Evolutionary conservation across 139 green algal species (phyloP).

Genomic region (Coelastrella sp.): DNA sequence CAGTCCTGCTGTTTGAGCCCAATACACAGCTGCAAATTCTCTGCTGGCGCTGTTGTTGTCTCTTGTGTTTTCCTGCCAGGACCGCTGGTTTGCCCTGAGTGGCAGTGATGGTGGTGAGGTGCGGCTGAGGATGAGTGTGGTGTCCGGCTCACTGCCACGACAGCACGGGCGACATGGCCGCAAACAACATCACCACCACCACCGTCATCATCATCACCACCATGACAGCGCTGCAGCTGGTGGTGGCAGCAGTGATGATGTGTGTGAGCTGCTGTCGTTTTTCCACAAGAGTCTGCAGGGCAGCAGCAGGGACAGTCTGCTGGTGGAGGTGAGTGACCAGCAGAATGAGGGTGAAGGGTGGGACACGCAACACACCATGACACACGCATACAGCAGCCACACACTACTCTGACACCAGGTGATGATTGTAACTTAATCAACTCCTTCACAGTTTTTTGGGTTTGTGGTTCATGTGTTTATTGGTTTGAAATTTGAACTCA

Average conservation of each 20-base stretch:
- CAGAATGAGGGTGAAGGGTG: not conserved
- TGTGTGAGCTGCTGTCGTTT: slow-evolving; percentile 50
- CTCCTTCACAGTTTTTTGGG: not conserved
- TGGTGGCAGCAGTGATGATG: slow-evolving; percentile 29
- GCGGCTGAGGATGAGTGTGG: slow-evolving; percentile 53
- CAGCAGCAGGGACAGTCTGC: slow-evolving; percentile 35
- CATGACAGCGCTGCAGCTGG: not conserved
- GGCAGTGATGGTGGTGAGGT: slow-evolving; percentile 53
- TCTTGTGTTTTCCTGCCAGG: slow-evolving; percentile 30
- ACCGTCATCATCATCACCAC: not conserved
- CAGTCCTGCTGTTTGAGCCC: not conserved
- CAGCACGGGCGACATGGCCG: not conserved
- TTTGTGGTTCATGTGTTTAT: not conserved
- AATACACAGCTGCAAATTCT: not conserved
- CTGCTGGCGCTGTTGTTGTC: not conserved
- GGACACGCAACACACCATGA: not conserved
- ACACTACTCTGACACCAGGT: not conserved
- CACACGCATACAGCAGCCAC: not conserved
- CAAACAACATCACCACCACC: not conserved
- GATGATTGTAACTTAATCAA: not conserved
- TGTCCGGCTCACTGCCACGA: slow-evolving; percentile 37
- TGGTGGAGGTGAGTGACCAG: slow-evolving; percentile 30
- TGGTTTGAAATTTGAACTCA: not conserved
- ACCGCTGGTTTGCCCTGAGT: slow-evolving; percentile 61
- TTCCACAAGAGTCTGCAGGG: slow-evolving; percentile 28